A percentile compares a stretch with the other conserved stretches of the same genome.
These are phyloP conservation scores for Auricularia heimuer DNA, from an alignment of 768 basidiomycete species.

Conservation along the genomic window DNA sequence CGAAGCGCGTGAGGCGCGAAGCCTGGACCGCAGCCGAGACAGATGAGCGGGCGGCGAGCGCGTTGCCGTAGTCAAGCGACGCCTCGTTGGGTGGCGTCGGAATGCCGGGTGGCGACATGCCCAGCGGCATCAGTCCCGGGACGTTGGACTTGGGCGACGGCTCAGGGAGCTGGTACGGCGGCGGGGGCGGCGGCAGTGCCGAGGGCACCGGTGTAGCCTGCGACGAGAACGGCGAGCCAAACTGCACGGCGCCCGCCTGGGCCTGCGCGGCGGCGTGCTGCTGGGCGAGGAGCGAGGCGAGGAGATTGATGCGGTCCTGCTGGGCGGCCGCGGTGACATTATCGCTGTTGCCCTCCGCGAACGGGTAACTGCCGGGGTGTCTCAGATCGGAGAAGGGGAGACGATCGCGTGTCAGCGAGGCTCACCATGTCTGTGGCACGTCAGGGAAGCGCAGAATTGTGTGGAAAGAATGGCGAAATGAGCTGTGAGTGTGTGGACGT, in stretches of 20 bases:
- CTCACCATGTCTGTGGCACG: not conserved
- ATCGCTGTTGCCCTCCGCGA: conserved; percentile 78
- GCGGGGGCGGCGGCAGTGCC: conserved; percentile 1
- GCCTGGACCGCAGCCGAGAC: not conserved
- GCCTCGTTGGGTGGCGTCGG: not conserved
- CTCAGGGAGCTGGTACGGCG: conserved; percentile 1
- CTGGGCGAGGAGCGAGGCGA: conserved; percentile 63
- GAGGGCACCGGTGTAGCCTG: not conserved
- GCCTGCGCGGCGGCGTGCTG: conserved; percentile 29
- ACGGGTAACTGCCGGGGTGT: conserved; percentile 1
- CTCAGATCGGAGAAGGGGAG: not conserved
- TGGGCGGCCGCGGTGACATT: conserved; percentile 79
- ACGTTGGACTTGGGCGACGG: not conserved
- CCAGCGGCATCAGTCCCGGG: conserved; percentile 3
- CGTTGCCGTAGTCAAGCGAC: not conserved
- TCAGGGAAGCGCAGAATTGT: conserved; percentile 5
- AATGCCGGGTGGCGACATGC: not conserved
- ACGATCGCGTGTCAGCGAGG: conserved; percentile 25
- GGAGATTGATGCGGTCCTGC: conserved; percentile 70
- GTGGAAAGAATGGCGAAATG: not conserved
- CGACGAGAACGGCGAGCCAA: not conserved
- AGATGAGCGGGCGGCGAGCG: not conserved
- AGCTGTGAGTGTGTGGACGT: conserved; percentile 6
- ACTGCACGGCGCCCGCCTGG: conserved; percentile 16
- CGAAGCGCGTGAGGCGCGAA: not conserved